Evolutionary conservation across 2,329 filamentous ascomycete genomes (phyloP).

Genomic region (Tolypocladium ovalisporum): DNA sequence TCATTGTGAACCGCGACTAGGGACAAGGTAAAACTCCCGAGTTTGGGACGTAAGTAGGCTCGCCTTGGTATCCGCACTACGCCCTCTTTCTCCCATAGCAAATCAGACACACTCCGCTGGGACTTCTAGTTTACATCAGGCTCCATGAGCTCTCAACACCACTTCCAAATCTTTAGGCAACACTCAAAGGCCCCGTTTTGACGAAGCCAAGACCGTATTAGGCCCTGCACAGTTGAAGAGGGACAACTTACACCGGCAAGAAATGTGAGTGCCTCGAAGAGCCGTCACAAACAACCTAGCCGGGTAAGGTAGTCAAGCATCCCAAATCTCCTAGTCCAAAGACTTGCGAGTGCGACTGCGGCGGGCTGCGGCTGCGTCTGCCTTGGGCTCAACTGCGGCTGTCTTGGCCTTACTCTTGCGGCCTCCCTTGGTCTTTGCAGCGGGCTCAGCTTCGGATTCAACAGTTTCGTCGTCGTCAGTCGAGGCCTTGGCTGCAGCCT

Average conservation of each 20-base stretch:
- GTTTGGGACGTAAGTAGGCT: background rate
- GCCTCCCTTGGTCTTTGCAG: slow-evolving; percentile 19
- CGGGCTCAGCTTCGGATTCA: slow-evolving; percentile 7
- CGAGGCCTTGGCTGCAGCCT: slow-evolving; percentile 1
- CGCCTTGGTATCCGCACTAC: background rate
- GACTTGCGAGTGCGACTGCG: slow-evolving; percentile 16
- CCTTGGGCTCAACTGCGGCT: slow-evolving; percentile 1
- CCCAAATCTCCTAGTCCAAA: slow-evolving; percentile 1
- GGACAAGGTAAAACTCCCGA: background rate
- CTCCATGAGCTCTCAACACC: background rate
- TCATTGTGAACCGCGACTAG: background rate
- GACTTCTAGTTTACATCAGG: background rate
- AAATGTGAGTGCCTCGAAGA: no score
- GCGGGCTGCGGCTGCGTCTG: slow-evolving; percentile 1
- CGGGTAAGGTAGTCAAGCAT: no score
- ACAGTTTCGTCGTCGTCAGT: slow-evolving; percentile 1
- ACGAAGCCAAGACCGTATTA: background rate
- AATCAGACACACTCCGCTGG: background rate
- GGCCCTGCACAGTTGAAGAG: background rate
- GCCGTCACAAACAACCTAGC: background rate
- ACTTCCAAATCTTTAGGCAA: background rate
- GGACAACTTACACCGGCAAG: background rate
- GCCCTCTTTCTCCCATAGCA: background rate
- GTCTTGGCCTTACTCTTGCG: slow-evolving; percentile 16
- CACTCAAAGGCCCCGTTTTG: background rate